A percentile compares a stretch with the other conserved stretches of the same genome.
These are phyloP conservation scores for Exserohilum turcica DNA, from an alignment of 2,329 filamentous ascomycete species.

Conservation along the genomic window DNA sequence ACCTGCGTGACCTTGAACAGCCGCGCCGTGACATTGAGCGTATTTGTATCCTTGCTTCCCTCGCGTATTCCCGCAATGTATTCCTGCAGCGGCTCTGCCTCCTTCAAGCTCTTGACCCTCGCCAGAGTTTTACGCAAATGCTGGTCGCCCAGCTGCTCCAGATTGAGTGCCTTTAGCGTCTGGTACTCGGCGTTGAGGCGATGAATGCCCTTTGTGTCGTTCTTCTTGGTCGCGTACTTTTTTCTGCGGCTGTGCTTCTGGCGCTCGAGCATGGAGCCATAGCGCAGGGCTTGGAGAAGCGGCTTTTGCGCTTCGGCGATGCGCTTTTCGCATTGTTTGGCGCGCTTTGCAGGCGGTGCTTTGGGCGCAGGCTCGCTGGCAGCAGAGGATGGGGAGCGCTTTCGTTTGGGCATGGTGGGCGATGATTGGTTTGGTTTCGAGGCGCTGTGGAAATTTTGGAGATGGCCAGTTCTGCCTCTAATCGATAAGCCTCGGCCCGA, in stretches of 20 bases:
- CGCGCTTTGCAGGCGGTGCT: slow-evolving; percentile 21
- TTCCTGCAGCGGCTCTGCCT: slow-evolving; percentile 55
- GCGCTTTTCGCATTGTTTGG: slow-evolving; percentile 46
- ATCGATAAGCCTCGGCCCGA: slow-evolving; percentile 17
- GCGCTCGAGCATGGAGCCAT: slow-evolving; percentile 75
- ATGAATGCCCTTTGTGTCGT: slow-evolving; percentile 55
- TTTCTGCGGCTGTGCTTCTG: slow-evolving; percentile 71
- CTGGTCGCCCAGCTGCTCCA: slow-evolving; percentile 55
- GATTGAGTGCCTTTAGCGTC: slow-evolving; percentile 63
- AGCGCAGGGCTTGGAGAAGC: slow-evolving; percentile 68
- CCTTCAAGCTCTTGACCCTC: slow-evolving; percentile 63
- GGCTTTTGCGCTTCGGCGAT: slow-evolving; percentile 62
- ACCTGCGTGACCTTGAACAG: slow-evolving; percentile 66
- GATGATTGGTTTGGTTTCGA: slow-evolving; percentile 2
- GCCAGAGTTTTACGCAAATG: slow-evolving; percentile 62
- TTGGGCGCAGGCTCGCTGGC: slow-evolving; percentile 5
- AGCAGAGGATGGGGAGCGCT: slow-evolving; percentile 31
- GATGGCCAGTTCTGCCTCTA: slow-evolving; percentile 1
- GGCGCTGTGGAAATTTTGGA: slow-evolving; percentile 17
- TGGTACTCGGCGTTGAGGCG: slow-evolving; percentile 68
- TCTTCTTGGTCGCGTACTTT: slow-evolving; percentile 58
- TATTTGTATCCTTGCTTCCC: slow-evolving; percentile 51
- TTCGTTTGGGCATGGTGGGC: slow-evolving; percentile 43
- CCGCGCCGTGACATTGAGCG: slow-evolving; percentile 63
- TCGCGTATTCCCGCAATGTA: slow-evolving; percentile 45